Evolutionary conservation across 73 alveolate genomes (phyloP).

Genomic region (Paramecium tetraurelia): DNA sequence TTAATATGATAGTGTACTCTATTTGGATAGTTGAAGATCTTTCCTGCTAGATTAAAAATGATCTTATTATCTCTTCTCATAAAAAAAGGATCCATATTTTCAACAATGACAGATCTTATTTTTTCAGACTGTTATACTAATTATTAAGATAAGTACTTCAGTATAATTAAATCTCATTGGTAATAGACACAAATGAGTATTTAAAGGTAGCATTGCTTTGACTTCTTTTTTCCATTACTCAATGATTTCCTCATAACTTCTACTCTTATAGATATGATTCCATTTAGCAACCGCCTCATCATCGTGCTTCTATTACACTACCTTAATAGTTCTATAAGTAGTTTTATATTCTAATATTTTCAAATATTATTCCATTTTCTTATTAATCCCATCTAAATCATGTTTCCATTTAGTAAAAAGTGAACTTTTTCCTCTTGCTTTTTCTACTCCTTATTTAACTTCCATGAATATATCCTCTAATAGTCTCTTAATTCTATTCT

Average conservation of each 20-base stretch:
- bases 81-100: constrained; percentile 26
- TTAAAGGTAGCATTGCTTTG: background rate
- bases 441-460: constrained; percentile 17
- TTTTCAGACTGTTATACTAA: background rate
- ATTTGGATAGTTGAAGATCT: constrained; percentile 33
- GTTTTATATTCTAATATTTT: constrained; percentile 28
- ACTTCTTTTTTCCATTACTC: constrained; percentile 40
- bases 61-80: constrained; percentile 35
- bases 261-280: constrained; percentile 4
- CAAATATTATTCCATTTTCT: constrained; percentile 37
- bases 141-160: background rate
- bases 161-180: constrained; percentile 42
- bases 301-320: background rate
- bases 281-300: background rate
- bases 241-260: constrained; percentile 15
- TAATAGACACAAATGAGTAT: background rate
- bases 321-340: background rate
- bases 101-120: constrained; percentile 18
- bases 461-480: constrained; percentile 46
- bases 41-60: constrained; percentile 22
- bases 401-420: constrained; percentile 40
- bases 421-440: background rate
- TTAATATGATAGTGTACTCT: background rate
- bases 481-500: background rate
- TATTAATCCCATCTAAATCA: constrained; percentile 19